Percentiles rank a stretch among this genome's conserved stretches.
Evolutionary conservation across 768 basidiomycete species (phyloP).

Genomic region (Lentinus tigrinus): DNA sequence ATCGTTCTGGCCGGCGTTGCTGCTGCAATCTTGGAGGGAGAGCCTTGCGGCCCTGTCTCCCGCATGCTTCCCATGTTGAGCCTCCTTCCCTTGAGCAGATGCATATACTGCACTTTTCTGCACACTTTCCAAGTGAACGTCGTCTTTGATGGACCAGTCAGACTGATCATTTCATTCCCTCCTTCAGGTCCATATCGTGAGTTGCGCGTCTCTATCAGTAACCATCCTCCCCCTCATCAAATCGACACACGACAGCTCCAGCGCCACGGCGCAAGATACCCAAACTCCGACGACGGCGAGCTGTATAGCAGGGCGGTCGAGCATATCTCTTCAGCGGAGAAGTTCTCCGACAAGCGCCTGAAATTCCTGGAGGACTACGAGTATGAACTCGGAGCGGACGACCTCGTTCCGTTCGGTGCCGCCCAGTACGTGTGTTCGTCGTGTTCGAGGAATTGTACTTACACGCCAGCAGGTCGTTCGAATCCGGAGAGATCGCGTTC

Average conservation of each 20-base stretch:
- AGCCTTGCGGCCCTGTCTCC: too few species aligned
- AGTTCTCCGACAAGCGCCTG: slow-evolving; percentile 45
- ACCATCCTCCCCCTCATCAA: background rate
- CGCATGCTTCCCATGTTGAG: too few species aligned
- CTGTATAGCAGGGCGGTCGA: slow-evolving; percentile 46
- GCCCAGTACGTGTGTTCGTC: slow-evolving; percentile 45
- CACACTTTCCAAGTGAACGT: too few species aligned
- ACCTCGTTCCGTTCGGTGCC: slow-evolving; percentile 68
- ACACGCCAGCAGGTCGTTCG: slow-evolving; percentile 38
- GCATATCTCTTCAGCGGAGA: slow-evolving; percentile 50
- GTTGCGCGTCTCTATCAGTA: slow-evolving; percentile 18
- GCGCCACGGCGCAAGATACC: slow-evolving; percentile 79
- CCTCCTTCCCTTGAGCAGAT: too few species aligned
- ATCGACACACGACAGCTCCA: slow-evolving; percentile 51
- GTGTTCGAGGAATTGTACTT: background rate
- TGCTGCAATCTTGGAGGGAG: too few species aligned
- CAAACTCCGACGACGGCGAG: slow-evolving; percentile 49
- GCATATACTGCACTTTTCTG: too few species aligned
- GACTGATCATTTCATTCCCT: background rate
- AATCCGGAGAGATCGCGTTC: slow-evolving; percentile 52
- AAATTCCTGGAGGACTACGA: slow-evolving; percentile 58
- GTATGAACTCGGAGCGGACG: slow-evolving; percentile 56
- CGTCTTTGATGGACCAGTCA: background rate
- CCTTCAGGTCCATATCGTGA: slow-evolving; percentile 58
- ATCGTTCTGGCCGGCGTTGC: too few species aligned